Percentiles rank a stretch among this genome's conserved stretches.
phyloP scores from a whole-genome alignment of 257 asterid genomes.

The Solanum appendiculatum region DNA sequence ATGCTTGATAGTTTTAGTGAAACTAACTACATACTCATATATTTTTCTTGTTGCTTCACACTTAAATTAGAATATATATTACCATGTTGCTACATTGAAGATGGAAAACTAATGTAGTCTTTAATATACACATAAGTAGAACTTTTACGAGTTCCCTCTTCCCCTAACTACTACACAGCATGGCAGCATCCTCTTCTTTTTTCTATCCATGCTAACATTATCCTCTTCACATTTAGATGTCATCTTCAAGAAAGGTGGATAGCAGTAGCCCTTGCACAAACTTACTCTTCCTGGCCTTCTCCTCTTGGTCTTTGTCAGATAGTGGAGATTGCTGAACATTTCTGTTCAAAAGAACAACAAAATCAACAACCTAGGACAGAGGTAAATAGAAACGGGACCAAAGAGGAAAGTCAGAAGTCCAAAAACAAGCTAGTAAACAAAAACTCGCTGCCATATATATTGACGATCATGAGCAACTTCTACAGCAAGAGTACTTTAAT shows the following conservation, averaged over 20 bases:
- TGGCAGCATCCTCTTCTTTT: not conserved
- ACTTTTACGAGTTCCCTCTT: not conserved
- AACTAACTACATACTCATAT: not conserved
- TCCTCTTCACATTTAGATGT: constrained; percentile 11
- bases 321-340: constrained; percentile 14
- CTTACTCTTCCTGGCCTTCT: constrained; percentile 47
- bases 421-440: not conserved
- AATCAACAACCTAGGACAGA: not conserved
- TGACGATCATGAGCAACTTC: not conserved
- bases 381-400: not conserved
- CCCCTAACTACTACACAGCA: not conserved
- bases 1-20: not conserved
- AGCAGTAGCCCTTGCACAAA: constrained; percentile 62
- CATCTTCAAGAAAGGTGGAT: constrained; percentile 53
- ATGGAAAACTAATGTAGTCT: not conserved
- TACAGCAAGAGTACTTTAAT: not conserved
- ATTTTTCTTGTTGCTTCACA: not conserved
- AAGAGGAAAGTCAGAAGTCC: not conserved
- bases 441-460: not conserved
- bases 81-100: not conserved
- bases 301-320: constrained; percentile 69
- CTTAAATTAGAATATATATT: not conserved
- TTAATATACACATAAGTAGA: not conserved
- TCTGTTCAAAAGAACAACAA: constrained; percentile 11
- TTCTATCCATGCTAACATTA: not conserved